These are phyloP conservation scores for Ilex asprella DNA, from an alignment of 257 asterid genomes.

Conservation along the genomic window DNA sequence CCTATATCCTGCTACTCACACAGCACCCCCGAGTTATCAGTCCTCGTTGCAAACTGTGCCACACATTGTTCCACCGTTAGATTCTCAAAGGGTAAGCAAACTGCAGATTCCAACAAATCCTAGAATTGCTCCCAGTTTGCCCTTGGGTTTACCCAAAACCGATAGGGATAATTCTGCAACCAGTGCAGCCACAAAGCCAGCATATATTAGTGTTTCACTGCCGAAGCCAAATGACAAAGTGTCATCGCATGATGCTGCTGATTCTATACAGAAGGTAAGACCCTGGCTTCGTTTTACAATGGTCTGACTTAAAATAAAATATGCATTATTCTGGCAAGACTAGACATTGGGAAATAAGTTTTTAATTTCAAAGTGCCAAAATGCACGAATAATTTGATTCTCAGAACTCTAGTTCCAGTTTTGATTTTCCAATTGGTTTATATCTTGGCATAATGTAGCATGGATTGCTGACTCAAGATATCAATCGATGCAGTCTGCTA, in stretches of 20 bases:
- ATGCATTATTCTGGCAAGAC: no score
- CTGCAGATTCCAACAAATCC: slow-evolving; percentile 96
- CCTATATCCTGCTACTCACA: slow-evolving; percentile 46
- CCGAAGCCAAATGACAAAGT: slow-evolving; percentile 51
- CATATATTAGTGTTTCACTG: slow-evolving; percentile 65
- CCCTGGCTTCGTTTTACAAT: not conserved
- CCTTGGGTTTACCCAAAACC: slow-evolving; percentile 38
- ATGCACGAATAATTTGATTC: no score
- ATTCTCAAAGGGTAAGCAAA: slow-evolving; percentile 54
- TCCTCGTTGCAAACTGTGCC: slow-evolving; percentile 50
- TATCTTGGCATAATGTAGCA: no score
- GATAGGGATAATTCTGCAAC: slow-evolving; percentile 53
- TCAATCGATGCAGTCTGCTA: no score
- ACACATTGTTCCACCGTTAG: slow-evolving; percentile 45
- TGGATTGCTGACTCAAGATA: no score
- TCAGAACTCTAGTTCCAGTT: no score
- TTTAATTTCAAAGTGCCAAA: no score
- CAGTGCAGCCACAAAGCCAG: slow-evolving; percentile 50
- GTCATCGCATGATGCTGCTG: slow-evolving; percentile 44
- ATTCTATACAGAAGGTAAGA: slow-evolving; percentile 69
- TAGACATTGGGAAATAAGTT: no score
- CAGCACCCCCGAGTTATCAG: slow-evolving; percentile 56
- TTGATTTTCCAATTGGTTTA: no score
- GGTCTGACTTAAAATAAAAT: no score
- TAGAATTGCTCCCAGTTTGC: slow-evolving; percentile 73